phyloP scores from a whole-genome alignment of 805 yeast genomes.

The Metschnikowia shivogae region DNA sequence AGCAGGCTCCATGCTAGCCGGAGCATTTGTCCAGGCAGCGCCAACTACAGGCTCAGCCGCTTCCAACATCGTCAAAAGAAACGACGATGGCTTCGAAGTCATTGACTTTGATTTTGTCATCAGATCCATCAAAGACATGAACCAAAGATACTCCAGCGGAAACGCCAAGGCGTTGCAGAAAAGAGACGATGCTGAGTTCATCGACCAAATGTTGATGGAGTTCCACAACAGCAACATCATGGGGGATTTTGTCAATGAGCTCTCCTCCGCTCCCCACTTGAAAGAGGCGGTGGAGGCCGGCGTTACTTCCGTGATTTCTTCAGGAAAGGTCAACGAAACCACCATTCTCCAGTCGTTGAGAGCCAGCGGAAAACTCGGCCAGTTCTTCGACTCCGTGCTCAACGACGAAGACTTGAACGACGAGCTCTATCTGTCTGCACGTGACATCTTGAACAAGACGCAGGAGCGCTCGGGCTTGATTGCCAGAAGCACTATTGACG shows the following conservation, averaged over 20 bases:
- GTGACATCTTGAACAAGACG: conserved; percentile 3
- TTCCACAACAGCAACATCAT: conserved; percentile 15
- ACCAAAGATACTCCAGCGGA: conserved; percentile 9
- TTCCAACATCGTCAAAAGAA: conserved; percentile 12
- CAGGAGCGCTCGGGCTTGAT: conserved; percentile 3
- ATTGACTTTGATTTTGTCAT: conserved; percentile 17
- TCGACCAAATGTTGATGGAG: conserved; percentile 15
- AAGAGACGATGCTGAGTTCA: conserved; percentile 17
- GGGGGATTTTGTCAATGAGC: conserved; percentile 16
- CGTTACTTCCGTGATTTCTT: conserved; percentile 13
- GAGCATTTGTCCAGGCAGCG: conserved; percentile 23
- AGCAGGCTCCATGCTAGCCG: conserved; percentile 16
- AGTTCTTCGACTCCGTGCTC: conserved; percentile 16
- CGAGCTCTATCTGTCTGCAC: conserved; percentile 13
- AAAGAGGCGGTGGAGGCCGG: conserved; percentile 14
- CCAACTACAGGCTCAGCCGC: conserved; percentile 16
- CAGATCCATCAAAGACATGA: conserved; percentile 10
- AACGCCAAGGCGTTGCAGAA: conserved; percentile 10
- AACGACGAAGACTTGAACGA: conserved; percentile 16
- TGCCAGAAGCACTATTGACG: conserved; percentile 10
- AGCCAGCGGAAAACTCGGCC: conserved; percentile 10
- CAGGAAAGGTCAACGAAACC: conserved; percentile 16
- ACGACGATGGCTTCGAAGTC: conserved; percentile 10
- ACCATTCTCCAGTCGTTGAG: conserved; percentile 14
- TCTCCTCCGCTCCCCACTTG: conserved; percentile 16